Evolutionary conservation across 306 rosid species (phyloP).

Genomic region (Comarum palustre): DNA sequence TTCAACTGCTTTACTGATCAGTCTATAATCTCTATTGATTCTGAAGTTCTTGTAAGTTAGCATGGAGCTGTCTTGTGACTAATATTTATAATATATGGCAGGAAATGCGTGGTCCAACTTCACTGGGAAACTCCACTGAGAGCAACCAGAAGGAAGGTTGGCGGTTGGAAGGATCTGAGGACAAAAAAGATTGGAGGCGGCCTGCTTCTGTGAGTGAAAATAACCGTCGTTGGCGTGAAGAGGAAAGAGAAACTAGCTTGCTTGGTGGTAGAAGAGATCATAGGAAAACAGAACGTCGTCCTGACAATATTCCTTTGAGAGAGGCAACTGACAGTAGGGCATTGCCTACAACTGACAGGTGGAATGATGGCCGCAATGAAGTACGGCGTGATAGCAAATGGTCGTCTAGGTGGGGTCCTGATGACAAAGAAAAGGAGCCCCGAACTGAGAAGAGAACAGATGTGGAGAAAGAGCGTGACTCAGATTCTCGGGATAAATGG

Average conservation of each 20-base stretch:
- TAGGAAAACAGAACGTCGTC: conserved; percentile 53
- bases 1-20: neutral
- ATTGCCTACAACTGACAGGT: conserved; percentile 42
- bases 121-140: conserved; percentile 38
- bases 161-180: conserved; percentile 57
- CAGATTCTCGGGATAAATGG: conserved; percentile 65
- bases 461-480: conserved; percentile 53
- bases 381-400: conserved; percentile 56
- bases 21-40: neutral
- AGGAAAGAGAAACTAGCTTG: conserved; percentile 62
- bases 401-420: conserved; percentile 66
- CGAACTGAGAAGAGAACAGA: conserved; percentile 47
- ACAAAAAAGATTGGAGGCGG: conserved; percentile 54
- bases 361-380: conserved; percentile 61
- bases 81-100: conserved; percentile 18
- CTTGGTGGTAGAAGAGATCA: conserved; percentile 57
- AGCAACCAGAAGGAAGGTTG: conserved; percentile 50
- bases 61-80: neutral
- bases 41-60: neutral
- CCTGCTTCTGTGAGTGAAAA: conserved; percentile 42
- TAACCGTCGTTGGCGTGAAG: conserved; percentile 65
- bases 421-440: conserved; percentile 57
- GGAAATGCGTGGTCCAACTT: conserved; percentile 48
- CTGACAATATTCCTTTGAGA: conserved; percentile 36
- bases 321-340: conserved; percentile 45